Conservation (phyloP, 164 flowering plant genomes). For the Aristolochia contorta region DNA sequence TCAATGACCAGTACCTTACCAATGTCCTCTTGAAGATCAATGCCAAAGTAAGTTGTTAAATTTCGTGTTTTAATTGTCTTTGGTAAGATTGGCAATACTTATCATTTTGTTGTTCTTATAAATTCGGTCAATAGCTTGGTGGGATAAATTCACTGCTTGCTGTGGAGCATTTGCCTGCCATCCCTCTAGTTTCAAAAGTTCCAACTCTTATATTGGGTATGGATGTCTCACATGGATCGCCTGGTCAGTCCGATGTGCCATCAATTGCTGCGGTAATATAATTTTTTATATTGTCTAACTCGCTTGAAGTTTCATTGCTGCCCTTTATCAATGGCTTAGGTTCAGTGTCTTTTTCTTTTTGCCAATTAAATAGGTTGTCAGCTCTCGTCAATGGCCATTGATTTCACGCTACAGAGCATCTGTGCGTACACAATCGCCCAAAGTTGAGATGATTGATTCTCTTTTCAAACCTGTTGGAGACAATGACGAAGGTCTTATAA, state of each 20-base stretch:
- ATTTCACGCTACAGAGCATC: constrained; percentile 78
- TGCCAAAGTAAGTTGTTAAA: constrained; percentile 23
- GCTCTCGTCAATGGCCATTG: constrained; percentile 81
- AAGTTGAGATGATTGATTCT: constrained; percentile 70
- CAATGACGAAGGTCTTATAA: constrained; percentile 59
- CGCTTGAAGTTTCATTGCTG: not conserved
- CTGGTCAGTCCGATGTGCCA: constrained; percentile 83
- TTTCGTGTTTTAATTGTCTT: not conserved
- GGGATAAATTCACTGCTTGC: constrained; percentile 65
- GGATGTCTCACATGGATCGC: constrained; percentile 98
- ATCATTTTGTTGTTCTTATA: not conserved
- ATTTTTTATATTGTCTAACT: not conserved
- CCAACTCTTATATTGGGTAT: constrained; percentile 87
- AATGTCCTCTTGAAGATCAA: constrained; percentile 50
- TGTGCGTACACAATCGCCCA: constrained; percentile 87
- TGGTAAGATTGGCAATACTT: not conserved
- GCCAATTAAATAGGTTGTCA: constrained; percentile 49
- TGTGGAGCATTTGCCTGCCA: constrained; percentile 36
- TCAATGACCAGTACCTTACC: constrained; percentile 38
- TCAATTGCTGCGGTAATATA: constrained; percentile 82
- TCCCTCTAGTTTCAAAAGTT: constrained; percentile 47
- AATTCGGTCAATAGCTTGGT: constrained; percentile 58
- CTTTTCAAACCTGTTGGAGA: constrained; percentile 43
- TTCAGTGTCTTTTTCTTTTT: not conserved
- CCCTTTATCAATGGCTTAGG: not conserved